Evolutionary conservation across 768 basidiomycete genomes (phyloP).

Genomic region (Pleurotus cornucopiae): DNA sequence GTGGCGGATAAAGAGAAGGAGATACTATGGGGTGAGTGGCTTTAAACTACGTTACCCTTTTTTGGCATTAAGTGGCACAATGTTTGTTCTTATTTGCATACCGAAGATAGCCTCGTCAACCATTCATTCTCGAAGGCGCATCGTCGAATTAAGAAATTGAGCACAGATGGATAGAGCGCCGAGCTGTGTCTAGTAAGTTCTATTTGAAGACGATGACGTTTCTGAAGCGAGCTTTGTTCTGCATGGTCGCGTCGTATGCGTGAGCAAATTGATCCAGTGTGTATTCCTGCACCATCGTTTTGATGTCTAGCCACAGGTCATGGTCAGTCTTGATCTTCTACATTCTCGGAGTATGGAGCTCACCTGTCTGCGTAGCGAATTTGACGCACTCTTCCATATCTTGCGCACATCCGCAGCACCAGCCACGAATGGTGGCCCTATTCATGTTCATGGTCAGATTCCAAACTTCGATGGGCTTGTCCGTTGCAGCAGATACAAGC

Average conservation of each 20-base stretch:
- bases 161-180: no score
- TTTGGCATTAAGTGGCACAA: no score
- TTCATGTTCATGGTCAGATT: constrained; percentile 7
- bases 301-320: not conserved
- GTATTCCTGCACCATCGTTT: constrained; percentile 6
- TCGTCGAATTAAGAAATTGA: no score
- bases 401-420: constrained; percentile 8
- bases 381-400: constrained; percentile 11
- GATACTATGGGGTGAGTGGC: no score
- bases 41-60: no score
- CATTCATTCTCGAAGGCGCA: no score
- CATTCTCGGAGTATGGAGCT: not conserved
- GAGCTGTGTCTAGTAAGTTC: not conserved
- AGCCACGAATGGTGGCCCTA: constrained; percentile 4
- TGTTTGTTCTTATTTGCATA: no score
- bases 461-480: constrained; percentile 7
- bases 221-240: constrained; percentile 7
- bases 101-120: no score
- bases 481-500: constrained; percentile 8
- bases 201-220: constrained; percentile 8
- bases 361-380: constrained; percentile 2
- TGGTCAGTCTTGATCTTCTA: not conserved
- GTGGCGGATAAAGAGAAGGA: no score
- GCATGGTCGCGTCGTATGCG: constrained; percentile 6
- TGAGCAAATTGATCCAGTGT: constrained; percentile 6